Base-by-base conservation (phyloP, 192 early-diverging fungal genomes). In the Rhizophagus clarus region DNA sequence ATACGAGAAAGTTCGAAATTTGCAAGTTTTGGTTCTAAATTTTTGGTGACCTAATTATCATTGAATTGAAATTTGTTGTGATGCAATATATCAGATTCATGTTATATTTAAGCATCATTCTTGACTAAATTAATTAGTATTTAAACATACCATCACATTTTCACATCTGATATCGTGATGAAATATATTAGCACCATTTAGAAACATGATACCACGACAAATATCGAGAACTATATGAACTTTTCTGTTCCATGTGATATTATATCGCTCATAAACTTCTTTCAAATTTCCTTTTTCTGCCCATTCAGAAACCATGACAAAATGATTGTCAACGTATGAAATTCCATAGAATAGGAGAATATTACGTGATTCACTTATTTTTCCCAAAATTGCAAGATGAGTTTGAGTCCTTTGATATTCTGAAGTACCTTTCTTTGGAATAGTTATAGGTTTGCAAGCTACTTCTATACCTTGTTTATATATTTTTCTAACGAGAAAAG, bases 131-230 rank as follows among this genome's bases (percentile, higher is more conserved):
- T 45, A 22, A 49, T 6, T 15, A 45, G n/a, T 24, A 1, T 11
- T 28, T 49, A 45, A 9, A 72, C 28, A 20, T 26, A 72, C 40
- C 71, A 72, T 29, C 17, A 72, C 28, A 28, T 72, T 72, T 51
- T 72, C 22, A 22, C 71, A 72, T 22, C 71, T 42, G 26, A 72
- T 72, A n/a, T 72, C 71, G 45, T 72, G 71, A 45, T 72, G 40
- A 42, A 72, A 28, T 17, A 29, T 29, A 42, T 42, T 28, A 45
- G 17, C 22, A n/a, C 24, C 17, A 22, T 72, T 34, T 49, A 72
- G 28, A 45, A 72, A 72, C 17, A 31, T 51, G 6, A 72, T 45
- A 45, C 40, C 71, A 26, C 71, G 71, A 42, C 71, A 72, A 72
- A 72, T 45, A 51, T 72, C 71, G 4, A 72, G 20, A 72, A 26